These are phyloP conservation scores for Russula abietina DNA, from an alignment of 768 basidiomycete genomes.

Conservation along the genomic window DNA sequence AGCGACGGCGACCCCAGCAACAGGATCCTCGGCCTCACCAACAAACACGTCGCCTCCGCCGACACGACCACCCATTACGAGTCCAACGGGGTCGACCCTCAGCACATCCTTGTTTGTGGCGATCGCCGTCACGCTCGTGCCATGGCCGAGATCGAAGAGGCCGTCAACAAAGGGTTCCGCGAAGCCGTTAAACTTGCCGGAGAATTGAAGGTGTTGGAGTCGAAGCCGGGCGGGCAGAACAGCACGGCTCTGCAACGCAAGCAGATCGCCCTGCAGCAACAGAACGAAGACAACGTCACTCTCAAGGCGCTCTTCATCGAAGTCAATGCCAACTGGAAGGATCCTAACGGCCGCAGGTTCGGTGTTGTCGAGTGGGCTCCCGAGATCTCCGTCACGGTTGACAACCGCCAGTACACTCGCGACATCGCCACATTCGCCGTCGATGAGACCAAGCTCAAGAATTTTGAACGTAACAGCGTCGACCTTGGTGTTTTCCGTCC, in stretches of 20 bases:
- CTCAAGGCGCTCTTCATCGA: constrained; percentile 23
- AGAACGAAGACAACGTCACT: constrained; percentile 20
- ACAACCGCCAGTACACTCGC: constrained; percentile 25
- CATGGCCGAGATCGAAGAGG: constrained; percentile 15
- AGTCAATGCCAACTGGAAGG: constrained; percentile 16
- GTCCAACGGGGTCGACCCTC: constrained; percentile 23
- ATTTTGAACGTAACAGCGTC: constrained; percentile 24
- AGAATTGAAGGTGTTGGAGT: not conserved
- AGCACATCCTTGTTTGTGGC: constrained; percentile 25
- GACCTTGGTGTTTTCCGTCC: constrained; percentile 28
- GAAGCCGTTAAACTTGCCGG: constrained; percentile 2
- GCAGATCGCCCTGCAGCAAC: constrained; percentile 3
- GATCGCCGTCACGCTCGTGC: constrained; percentile 19
- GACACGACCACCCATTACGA: constrained; percentile 27
- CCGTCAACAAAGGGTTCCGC: constrained; percentile 15
- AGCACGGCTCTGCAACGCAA: not conserved
- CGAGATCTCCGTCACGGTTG: constrained; percentile 17
- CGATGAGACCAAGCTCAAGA: constrained; percentile 24
- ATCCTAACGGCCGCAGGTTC: constrained; percentile 21
- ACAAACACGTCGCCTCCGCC: constrained; percentile 27
- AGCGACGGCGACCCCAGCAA: constrained; percentile 27
- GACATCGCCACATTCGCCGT: constrained; percentile 28
- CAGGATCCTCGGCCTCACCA: constrained; percentile 26
- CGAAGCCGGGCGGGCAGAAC: not conserved
- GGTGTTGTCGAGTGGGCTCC: constrained; percentile 28